Conservation (phyloP, 495 filamentous ascomycete genomes). For the Hypoxylon lenormandii region DNA sequence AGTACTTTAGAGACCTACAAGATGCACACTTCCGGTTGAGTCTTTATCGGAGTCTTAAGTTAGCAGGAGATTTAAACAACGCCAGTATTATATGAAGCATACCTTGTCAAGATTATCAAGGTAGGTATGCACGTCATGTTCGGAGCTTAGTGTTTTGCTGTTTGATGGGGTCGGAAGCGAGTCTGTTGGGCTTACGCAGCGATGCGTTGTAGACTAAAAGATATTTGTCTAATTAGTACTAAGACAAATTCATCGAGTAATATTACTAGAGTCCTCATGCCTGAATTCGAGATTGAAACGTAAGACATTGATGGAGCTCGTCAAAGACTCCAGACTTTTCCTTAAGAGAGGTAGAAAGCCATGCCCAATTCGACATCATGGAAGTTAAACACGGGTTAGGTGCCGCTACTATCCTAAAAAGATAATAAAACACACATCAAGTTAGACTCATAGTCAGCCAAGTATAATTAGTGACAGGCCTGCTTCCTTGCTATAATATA, state of each 20-base stretch:
- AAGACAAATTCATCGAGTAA: background rate
- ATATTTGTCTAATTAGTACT: background rate
- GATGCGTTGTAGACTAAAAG: background rate
- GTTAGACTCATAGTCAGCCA: background rate
- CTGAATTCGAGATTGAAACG: slow-evolving; percentile 2
- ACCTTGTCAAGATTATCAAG: background rate
- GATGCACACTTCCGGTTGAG: background rate
- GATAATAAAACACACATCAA: slow-evolving; percentile 8
- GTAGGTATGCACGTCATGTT: background rate
- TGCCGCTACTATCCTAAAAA: slow-evolving; percentile 4
- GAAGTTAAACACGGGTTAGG: slow-evolving; percentile 1
- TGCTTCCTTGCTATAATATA: background rate
- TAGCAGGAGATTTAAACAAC: background rate
- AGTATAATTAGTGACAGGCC: background rate
- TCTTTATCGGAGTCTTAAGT: background rate
- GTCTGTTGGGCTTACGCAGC: background rate
- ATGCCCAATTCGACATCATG: slow-evolving; percentile 9
- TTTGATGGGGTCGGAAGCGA: background rate
- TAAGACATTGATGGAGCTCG: slow-evolving; percentile 3
- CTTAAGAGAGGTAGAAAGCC: slow-evolving; percentile 10
- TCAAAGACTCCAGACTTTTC: slow-evolving; percentile 7
- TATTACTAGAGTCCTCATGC: background rate
- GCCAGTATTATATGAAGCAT: background rate
- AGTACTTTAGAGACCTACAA: background rate
- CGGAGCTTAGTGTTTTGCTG: background rate